Evolutionary conservation across 441 rosid species (phyloP).

Genomic region (Arabidopsis hybrid): DNA sequence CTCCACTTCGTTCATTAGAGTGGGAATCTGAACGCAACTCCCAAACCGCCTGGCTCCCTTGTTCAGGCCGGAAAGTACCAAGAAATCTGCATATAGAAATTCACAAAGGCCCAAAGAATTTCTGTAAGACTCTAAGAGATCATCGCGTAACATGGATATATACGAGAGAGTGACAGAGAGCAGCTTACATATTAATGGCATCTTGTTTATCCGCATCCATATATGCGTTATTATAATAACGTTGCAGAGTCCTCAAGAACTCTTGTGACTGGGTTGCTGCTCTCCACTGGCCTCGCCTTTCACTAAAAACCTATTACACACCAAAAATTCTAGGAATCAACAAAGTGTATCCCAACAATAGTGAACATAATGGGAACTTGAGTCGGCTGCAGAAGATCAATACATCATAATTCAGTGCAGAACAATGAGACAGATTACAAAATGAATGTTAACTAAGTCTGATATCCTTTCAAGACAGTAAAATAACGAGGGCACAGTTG

Average conservation of each 20-base stretch:
- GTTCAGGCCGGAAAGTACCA: conserved; percentile 90
- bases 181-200: conserved; percentile 89
- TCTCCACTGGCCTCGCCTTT: conserved; percentile 99
- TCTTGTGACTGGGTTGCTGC: conserved; percentile 99
- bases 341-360: conserved; percentile 22
- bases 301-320: conserved; percentile 76
- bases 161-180: conserved; percentile 33
- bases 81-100: conserved; percentile 69
- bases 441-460: background rate
- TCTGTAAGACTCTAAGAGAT: conserved; percentile 22
- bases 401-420: background rate
- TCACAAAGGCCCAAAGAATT: conserved; percentile 17
- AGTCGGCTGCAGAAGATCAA: conserved; percentile 14
- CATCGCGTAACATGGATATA: conserved; percentile 30
- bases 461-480: background rate
- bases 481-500: background rate
- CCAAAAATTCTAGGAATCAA: conserved; percentile 23
- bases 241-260: conserved; percentile 96
- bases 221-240: conserved; percentile 96
- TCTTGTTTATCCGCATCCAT: conserved; percentile 98
- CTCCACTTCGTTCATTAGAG: conserved; percentile 65
- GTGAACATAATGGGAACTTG: conserved; percentile 11
- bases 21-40: conserved; percentile 86
- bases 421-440: background rate
- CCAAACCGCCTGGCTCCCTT: conserved; percentile 86